Base-by-base conservation (phyloP, 75 land plant species). In the Selaginella moellendorffii region DNA sequence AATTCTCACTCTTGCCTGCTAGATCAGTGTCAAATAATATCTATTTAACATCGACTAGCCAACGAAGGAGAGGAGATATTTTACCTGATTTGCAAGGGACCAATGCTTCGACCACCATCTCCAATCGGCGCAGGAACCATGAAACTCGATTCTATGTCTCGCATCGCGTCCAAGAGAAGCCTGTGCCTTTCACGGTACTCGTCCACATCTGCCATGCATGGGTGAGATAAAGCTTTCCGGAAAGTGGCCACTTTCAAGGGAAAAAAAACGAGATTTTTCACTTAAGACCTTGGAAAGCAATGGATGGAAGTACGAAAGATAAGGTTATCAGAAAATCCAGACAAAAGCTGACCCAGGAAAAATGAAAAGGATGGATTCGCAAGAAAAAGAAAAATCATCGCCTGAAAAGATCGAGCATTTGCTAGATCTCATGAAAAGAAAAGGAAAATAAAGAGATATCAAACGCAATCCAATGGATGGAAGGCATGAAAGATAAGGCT, bases 81-180 rank as follows among this genome's bases (percentile, higher is more conserved):
- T 54, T 54, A 72, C 74, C 74, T 67, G 20, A 72, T 72, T 72
- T 72, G 74, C 17, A 72, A 62, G 28, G 74, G 74, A 22, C 74
- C 74, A 42, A 72, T 72, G 63, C 74, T 72, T 19, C 56, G 71
- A 53, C 74, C 74, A 31, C 71, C 71, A 42, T 72, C 74, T 54
- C 74, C 74, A 20, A 23, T 72, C 27, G 74, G 74, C 24, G 74
- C 74, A 27, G 74, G 74, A 69, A 72, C 67, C n/a, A 72, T 58
- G 46, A 72, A 72, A 52, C 74, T 72, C n/a, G 31, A 56, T 61
- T 72, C 74, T 51, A 72, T 70, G 60, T 72, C 63, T 20, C 74
- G 52, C 25, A 72, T 31, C 10, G 74, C 74, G 60, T 72, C 67
- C 63, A 72, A 31, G 0, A 72, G 71, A 22, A 72, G 20, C 59